Evolutionary conservation across 192 early-diverging fungal species (phyloP), one percentile per base, ranked within the genome.

Genomic region (Dimargaris verticillata): DNA sequence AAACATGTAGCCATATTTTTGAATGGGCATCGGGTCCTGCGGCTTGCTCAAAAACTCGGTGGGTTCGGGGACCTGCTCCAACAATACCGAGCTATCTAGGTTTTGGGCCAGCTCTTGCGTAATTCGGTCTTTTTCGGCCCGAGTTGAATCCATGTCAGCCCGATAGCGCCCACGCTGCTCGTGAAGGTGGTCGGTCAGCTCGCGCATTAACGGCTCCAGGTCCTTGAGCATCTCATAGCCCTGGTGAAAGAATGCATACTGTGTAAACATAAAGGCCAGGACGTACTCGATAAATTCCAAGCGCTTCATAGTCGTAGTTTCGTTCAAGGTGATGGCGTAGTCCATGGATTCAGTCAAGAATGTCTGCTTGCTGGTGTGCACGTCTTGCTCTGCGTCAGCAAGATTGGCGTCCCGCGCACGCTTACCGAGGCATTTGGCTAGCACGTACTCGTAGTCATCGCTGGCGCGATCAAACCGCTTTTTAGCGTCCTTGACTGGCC

Each of bases 201-300:
- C 73, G 43, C 84, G 79, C 86, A 92, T 89, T 28, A 79, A 72
- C 4, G 88, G 90, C 66, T 92, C 90, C 44, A 89, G 68, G 63
- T 85, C 84, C 62, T 83, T 81, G 25, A 92, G 60, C 51, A 80
- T 78, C 49, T 89, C 85, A 64, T 84, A 90, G 28, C 82, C 79
- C 65, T 90, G 87, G 61, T 92, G 90, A 67, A 83, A 81, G 66
- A 86, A 87, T 28, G 86, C 83, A 55, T 81, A 87, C 46, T 87
- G 81, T 22, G 86, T 86, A 68, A 88, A 92, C 76, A 90, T 85
- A 41, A 86, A 82, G 14, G 88, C 79, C 44, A 86, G 72, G 33
- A 86, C 74, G 81, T 84, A 70, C 50, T 73, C 72, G 5, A 66
- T 60, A 15, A 89, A 76, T 62, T 92, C 90, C 25, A 85, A 79